Conservation (phyloP, 2,329 filamentous ascomycete genomes). For the Penicillium concentricum region DNA sequence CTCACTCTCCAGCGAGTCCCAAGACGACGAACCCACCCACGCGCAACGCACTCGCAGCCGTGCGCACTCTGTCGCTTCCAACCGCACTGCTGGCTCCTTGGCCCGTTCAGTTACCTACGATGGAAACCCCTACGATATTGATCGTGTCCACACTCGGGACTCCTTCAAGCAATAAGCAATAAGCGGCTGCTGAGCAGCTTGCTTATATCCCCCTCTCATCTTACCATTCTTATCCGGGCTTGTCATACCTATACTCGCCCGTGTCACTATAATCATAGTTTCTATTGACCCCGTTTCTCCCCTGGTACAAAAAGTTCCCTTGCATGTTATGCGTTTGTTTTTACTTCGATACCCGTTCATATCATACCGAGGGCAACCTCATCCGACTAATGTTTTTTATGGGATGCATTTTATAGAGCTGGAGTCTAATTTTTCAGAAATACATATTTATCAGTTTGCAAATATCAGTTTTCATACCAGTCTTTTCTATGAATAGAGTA, state of each 20-base stretch:
- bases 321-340: not conserved
- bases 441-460: not conserved
- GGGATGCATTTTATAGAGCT: not conserved
- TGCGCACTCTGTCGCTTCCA: constrained; percentile 29
- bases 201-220: not conserved
- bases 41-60: constrained; percentile 28
- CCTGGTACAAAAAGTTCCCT: not conserved
- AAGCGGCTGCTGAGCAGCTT: not conserved
- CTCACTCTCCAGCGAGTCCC: constrained; percentile 27
- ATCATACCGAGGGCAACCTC: not conserved
- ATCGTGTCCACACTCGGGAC: constrained; percentile 44
- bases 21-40: constrained; percentile 19
- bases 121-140: constrained; percentile 46
- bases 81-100: constrained; percentile 23
- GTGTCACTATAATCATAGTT: constrained; percentile 7
- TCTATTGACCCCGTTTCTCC: not conserved
- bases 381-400: constrained; percentile 6
- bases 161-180: constrained; percentile 34
- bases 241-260: constrained; percentile 2
- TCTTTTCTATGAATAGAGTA: not conserved
- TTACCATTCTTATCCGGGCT: not conserved
- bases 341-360: constrained; percentile 9
- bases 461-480: not conserved
- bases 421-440: not conserved
- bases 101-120: constrained; percentile 37